Evolutionary conservation across 2,329 filamentous ascomycete genomes (phyloP), one percentile per base, ranked within the genome.

Genomic region (Fusarium newnesense): DNA sequence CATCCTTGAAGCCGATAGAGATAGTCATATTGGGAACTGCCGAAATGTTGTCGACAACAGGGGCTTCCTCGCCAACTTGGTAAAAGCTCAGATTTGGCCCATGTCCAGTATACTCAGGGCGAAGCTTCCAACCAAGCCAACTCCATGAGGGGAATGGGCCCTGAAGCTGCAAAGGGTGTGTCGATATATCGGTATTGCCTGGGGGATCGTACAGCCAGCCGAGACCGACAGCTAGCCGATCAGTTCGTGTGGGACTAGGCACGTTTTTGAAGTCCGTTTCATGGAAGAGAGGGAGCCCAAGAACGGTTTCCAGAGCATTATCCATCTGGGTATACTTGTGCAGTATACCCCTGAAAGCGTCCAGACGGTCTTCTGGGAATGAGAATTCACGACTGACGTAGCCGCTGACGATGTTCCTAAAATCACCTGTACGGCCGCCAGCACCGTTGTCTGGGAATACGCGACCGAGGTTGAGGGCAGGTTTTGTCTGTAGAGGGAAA

Each of bases 231-330:
- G 79, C 81, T 6, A 83, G 73, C 7, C 80, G 79, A 50, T 83
- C 81, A 37, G 80, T 82, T 64, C 79, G 76, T 36, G 78, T 79
- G 18, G 79, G 77, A 16, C 77, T 70, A 7, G 74, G 57, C 36
- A 70, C 60, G 28, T 74, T 77, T 50, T 75, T 76, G 39, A 83
- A 81, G 19, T 79, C 78, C 21, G 76, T 78, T 1, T 75, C 68
- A 43, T 83, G 79, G 37, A 81, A 83, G 9, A 83, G 76, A 4
- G 81, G 81, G 30, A 83, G 69, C 5, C 80, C 82, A 30, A 82
- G 74, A 28, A 83, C 52, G 30, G 79, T 77, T 12, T 80, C 76
- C 36, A 81, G 72, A 3, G 77, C 69, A 19, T 72, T 65, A 18
- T 79, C 73, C 60, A 78, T 72, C 8, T 72, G 75, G 21, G 77